Percentiles rank a stretch among this genome's conserved stretches.
These are phyloP conservation scores for Baudoinia panamericana DNA, from an alignment of 495 filamentous ascomycete genomes.

Conservation along the genomic window DNA sequence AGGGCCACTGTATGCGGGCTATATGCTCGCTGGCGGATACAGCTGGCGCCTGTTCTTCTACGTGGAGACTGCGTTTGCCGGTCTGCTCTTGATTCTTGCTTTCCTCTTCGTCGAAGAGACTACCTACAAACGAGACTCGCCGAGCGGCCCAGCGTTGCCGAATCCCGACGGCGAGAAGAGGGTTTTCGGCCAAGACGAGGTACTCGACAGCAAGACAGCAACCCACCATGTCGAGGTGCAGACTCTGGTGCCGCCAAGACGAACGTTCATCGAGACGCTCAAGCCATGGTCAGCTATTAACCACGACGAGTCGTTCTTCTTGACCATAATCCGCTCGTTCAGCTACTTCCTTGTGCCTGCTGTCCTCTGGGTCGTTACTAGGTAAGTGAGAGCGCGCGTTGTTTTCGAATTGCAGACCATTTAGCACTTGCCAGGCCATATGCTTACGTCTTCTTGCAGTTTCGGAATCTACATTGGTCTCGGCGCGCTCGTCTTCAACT, in stretches of 20 bases:
- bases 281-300: conserved; percentile 22
- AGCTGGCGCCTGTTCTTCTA: conserved; percentile 53
- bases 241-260: conserved; percentile 17
- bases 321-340: conserved; percentile 14
- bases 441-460: conserved; percentile 4
- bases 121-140: conserved; percentile 35
- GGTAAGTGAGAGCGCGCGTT: too few species aligned
- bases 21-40: conserved; percentile 50
- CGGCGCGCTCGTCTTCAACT: conserved; percentile 22
- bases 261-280: conserved; percentile 19
- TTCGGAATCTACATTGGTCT: conserved; percentile 22
- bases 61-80: conserved; percentile 47
- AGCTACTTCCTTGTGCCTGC: conserved; percentile 15
- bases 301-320: conserved; percentile 15
- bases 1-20: conserved; percentile 47
- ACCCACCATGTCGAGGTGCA: conserved; percentile 18
- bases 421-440: conserved; percentile 12
- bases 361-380: conserved; percentile 13
- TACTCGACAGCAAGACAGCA: conserved; percentile 8
- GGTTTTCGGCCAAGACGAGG: conserved; percentile 12
- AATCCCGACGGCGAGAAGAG: conserved; percentile 20
- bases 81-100: conserved; percentile 40
- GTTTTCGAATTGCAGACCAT: conserved; percentile 17
- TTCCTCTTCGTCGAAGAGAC: conserved; percentile 54
- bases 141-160: background rate